phyloP scores from a whole-genome alignment of 2,329 filamentous ascomycete genomes.

The Dactylellina cionopaga region DNA sequence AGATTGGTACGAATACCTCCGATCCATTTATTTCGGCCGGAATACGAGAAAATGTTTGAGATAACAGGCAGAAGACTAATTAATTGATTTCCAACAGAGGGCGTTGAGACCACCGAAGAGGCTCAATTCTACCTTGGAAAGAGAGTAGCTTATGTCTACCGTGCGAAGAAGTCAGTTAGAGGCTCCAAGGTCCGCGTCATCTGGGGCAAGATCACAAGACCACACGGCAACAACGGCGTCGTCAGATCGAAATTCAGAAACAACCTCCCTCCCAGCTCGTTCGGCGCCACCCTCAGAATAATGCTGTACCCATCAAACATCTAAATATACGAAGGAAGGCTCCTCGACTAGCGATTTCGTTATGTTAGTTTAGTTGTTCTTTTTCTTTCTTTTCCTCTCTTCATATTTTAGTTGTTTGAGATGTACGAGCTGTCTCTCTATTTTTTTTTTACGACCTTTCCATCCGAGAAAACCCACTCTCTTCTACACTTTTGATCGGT shows the following conservation, averaged over 20 bases:
- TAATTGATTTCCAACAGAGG: constrained; percentile 67
- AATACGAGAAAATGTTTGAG: background rate
- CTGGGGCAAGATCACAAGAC: constrained; percentile 97
- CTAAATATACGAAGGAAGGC: constrained; percentile 67
- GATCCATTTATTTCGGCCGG: background rate
- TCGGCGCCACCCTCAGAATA: constrained; percentile 93
- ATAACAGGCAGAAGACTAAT: constrained; percentile 20
- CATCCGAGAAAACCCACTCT: constrained; percentile 9
- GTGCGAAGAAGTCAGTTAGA: constrained; percentile 90
- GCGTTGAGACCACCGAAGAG: constrained; percentile 87
- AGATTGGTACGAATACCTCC: constrained; percentile 70
- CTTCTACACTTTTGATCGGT: constrained; percentile 31
- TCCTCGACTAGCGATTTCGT: constrained; percentile 48
- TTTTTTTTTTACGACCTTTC: constrained; percentile 30
- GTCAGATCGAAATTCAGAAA: constrained; percentile 96
- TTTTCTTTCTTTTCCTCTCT: constrained; percentile 23
- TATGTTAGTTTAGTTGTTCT: constrained; percentile 49
- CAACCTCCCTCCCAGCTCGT: constrained; percentile 95
- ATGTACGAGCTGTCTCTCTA: constrained; percentile 29
- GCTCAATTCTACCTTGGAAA: constrained; percentile 99
- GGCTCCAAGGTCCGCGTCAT: constrained; percentile 98
- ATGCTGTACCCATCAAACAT: constrained; percentile 99
- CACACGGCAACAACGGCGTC: constrained; percentile 97
- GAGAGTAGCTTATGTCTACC: constrained; percentile 99
- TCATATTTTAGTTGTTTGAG: constrained; percentile 36